Evolutionary conservation across 1,284 basidiomycete species (phyloP), one percentile per base, ranked within the genome.

Genomic region (Tilletia horrida): DNA sequence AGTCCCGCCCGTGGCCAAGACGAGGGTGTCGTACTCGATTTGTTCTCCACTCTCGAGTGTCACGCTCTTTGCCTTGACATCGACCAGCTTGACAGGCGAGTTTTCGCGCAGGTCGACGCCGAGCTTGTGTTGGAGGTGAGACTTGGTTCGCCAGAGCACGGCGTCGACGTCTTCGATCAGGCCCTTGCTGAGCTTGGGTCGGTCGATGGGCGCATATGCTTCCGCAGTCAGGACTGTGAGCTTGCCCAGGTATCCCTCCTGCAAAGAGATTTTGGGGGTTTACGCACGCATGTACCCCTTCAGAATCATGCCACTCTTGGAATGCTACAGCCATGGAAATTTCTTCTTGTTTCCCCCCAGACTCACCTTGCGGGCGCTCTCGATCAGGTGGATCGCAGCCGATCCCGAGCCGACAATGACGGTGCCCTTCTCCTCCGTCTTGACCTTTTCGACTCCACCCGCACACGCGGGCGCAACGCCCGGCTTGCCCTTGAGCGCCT

Each of bases 181-280:
- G 4, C 88, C 88, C 83, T 97, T 96, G 84, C 91, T 93, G 69
- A 96, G 85, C 84, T 91, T 94, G 57, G 93, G 92, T 67, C 91
- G 86, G 83, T 97, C 93, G 74, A 96, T 91, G 1, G 93, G 93
- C 16, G 89, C 86, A 80, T 93, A 85, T 11, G 85, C 83, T 83
- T 97, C 93, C 76, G 89, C 88, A 23, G 89, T 88, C 25, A 96
- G 82, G 62, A 96, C 84, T 1, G 89, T 91, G 78, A 97, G 91
- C 8, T 87, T 85, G 21, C 88, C 90, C 47, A 85, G 85, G 84
- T 88, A 96, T 25, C 90, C 90, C 77, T 90, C 86, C 90, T 91
- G 77, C 21, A 23, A 27, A 25, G 44, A 63, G 42, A 68, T n/a
- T n/a, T n/a, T n/a, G n/a, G n/a, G n/a, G n/a, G n/a, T n/a, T n/a